Conservation (phyloP, 1,284 basidiomycete species). For the Microbotryum intermedium region DNA sequence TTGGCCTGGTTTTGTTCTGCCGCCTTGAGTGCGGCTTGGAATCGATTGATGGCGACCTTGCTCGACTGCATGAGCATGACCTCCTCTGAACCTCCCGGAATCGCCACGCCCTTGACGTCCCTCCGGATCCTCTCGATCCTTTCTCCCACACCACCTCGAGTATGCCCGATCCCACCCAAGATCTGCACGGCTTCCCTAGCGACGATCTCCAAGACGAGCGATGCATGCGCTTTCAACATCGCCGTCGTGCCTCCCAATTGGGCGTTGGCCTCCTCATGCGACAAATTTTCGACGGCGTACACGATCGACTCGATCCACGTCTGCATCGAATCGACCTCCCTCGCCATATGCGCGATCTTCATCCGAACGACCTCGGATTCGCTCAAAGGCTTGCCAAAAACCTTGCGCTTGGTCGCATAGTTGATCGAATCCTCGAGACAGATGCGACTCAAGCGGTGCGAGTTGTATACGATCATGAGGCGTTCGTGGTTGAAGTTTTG, state of each 20-base stretch:
- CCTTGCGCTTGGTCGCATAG: slow-evolving; percentile 27
- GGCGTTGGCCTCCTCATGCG: slow-evolving; percentile 15
- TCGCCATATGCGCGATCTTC: slow-evolving; percentile 33
- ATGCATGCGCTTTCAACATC: slow-evolving; percentile 33
- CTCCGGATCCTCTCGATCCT: slow-evolving; percentile 26
- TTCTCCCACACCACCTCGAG: slow-evolving; percentile 30
- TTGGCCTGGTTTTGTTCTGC: no score
- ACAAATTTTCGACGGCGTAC: slow-evolving; percentile 20
- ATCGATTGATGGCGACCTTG: no score
- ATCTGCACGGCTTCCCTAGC: slow-evolving; percentile 33
- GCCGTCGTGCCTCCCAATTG: slow-evolving; percentile 34
- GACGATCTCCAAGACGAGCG: slow-evolving; percentile 27
- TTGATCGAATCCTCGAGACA: slow-evolving; percentile 28
- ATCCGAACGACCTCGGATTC: slow-evolving; percentile 32
- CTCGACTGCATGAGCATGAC: background rate
- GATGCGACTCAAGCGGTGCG: slow-evolving; percentile 20
- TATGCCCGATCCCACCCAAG: slow-evolving; percentile 32
- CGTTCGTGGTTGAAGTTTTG: slow-evolving; percentile 21
- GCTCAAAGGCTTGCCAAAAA: slow-evolving; percentile 28
- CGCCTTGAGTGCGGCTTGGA: no score
- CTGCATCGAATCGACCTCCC: slow-evolving; percentile 28
- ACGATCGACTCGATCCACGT: slow-evolving; percentile 28
- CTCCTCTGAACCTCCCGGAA: slow-evolving; percentile 13
- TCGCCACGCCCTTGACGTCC: slow-evolving; percentile 12
- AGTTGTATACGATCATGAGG: slow-evolving; percentile 12